phyloP scores from a whole-genome alignment of 2,329 filamentous ascomycete species.

The Penicillium hesseltinei region DNA sequence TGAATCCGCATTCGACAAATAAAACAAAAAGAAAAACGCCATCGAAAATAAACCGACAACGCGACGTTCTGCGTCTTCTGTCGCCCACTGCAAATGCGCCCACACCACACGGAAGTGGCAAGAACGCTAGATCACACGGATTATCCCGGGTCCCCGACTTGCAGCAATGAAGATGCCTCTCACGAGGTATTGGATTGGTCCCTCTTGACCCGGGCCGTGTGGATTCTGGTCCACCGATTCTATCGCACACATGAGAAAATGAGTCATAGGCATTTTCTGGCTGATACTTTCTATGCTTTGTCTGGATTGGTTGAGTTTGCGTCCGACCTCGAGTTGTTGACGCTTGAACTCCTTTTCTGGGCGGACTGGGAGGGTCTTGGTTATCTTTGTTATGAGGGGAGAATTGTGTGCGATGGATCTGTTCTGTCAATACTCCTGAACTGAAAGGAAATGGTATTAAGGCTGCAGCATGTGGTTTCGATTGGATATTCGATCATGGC shows the following conservation, averaged over 20 bases:
- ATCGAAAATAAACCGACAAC: conserved; percentile 13
- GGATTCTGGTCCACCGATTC: conserved; percentile 27
- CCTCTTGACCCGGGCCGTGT: conserved; percentile 34
- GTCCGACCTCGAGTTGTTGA: conserved; percentile 26
- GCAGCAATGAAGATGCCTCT: conserved; percentile 43
- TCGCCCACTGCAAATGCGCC: conserved; percentile 15
- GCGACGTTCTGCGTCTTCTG: conserved; percentile 8
- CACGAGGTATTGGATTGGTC: conserved; percentile 40
- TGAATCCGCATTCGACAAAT: conserved; percentile 17
- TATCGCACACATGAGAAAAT: conserved; percentile 17
- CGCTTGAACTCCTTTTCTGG: conserved; percentile 40
- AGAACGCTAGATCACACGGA: conserved; percentile 33
- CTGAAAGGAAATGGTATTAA: conserved; percentile 6
- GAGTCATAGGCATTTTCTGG: conserved; percentile 13
- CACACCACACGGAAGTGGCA: conserved; percentile 12
- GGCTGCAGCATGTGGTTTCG: conserved; percentile 15
- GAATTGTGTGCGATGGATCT: conserved; percentile 12
- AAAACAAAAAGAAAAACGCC: conserved; percentile 18
- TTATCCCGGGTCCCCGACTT: conserved; percentile 38
- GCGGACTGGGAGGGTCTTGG: conserved; percentile 1
- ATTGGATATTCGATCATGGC: conserved; percentile 14
- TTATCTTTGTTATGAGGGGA: conserved; percentile 1
- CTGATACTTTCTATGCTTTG: conserved; percentile 2
- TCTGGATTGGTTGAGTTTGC: conserved; percentile 38
- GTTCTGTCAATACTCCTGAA: conserved; percentile 15